A percentile compares a stretch with the other conserved stretches of the same genome.
phyloP scores from a whole-genome alignment of 371 early-diverging fungal species.

The Paramicrosporidium saccamoebae region DNA sequence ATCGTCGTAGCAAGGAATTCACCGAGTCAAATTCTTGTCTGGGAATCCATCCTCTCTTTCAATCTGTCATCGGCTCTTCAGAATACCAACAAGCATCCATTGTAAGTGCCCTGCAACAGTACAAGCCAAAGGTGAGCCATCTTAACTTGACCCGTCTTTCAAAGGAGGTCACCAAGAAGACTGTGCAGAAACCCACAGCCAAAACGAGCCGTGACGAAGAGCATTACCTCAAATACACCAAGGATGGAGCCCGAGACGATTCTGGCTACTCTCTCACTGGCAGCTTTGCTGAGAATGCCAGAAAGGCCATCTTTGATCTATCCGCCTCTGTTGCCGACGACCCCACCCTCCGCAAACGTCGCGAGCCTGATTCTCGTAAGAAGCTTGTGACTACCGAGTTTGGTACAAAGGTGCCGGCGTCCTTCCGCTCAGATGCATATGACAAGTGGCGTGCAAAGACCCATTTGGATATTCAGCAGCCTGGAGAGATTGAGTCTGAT shows the following conservation, averaged over 20 bases:
- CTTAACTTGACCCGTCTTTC: too few relatives aligned
- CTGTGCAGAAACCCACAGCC: too few relatives aligned
- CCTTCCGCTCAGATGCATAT: slow-evolving; percentile 44
- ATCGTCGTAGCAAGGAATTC: slow-evolving; percentile 49
- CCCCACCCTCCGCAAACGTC: slow-evolving; percentile 36
- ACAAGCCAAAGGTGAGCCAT: too few relatives aligned
- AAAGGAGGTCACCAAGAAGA: too few relatives aligned
- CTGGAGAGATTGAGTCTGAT: slow-evolving; percentile 42
- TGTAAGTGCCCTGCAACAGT: too few relatives aligned
- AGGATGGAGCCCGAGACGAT: slow-evolving; percentile 57
- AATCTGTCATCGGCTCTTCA: too few relatives aligned
- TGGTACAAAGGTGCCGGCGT: slow-evolving; percentile 57
- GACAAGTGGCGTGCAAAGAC: slow-evolving; percentile 58
- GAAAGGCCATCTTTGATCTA: slow-evolving; percentile 33
- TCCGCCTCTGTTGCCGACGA: slow-evolving; percentile 58
- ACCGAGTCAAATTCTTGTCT: slow-evolving; percentile 12
- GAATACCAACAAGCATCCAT: too few relatives aligned
- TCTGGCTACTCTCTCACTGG: slow-evolving; percentile 52
- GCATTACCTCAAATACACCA: slow-evolving; percentile 54
- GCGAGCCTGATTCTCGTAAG: slow-evolving; percentile 75
- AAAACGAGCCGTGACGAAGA: slow-evolving; percentile 33
- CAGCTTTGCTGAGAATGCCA: slow-evolving; percentile 46
- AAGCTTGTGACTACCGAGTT: slow-evolving; percentile 70
- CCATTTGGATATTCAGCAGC: slow-evolving; percentile 29
- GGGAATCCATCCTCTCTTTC: slow-evolving; percentile 41